Evolutionary conservation across 495 filamentous ascomycete genomes (phyloP).

Genomic region (Aspergillus nanangensis): DNA sequence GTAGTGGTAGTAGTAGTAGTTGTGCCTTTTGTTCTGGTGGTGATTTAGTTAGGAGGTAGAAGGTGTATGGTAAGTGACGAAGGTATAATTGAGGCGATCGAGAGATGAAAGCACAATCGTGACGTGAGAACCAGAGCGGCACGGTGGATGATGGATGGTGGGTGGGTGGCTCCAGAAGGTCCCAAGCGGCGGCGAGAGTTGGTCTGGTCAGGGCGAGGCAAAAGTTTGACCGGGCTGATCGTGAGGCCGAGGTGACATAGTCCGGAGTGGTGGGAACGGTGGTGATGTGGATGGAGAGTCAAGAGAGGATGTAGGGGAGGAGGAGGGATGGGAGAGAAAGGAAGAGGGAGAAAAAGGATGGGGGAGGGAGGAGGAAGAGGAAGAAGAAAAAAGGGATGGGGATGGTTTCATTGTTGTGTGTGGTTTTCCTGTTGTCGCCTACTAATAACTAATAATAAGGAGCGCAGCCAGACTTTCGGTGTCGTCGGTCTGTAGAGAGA

Average conservation of each 20-base stretch:
- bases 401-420: conserved; percentile 30
- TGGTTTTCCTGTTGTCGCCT: conserved; percentile 21
- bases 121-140: too few relatives aligned
- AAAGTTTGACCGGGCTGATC: too few relatives aligned
- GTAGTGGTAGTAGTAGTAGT: too few relatives aligned
- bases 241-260: conserved; percentile 28
- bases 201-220: conserved; percentile 22
- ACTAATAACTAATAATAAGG: too few relatives aligned
- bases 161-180: conserved; percentile 9
- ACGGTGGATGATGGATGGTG: conserved; percentile 9
- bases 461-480: conserved; percentile 18
- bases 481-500: conserved; percentile 6
- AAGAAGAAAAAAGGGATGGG: conserved; percentile 21
- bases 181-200: conserved; percentile 14
- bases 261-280: conserved; percentile 12
- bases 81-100: too few relatives aligned
- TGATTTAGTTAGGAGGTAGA: too few relatives aligned
- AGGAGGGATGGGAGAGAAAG: conserved; percentile 8
- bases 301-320: conserved; percentile 15
- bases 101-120: too few relatives aligned
- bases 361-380: too few relatives aligned
- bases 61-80: too few relatives aligned
- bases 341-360: conserved; percentile 13
- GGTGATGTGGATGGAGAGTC: conserved; percentile 14
- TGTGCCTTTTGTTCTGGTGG: too few relatives aligned